These are phyloP conservation scores for Suillus subalutaceus DNA, from an alignment of 768 basidiomycete genomes.

Conservation along the genomic window DNA sequence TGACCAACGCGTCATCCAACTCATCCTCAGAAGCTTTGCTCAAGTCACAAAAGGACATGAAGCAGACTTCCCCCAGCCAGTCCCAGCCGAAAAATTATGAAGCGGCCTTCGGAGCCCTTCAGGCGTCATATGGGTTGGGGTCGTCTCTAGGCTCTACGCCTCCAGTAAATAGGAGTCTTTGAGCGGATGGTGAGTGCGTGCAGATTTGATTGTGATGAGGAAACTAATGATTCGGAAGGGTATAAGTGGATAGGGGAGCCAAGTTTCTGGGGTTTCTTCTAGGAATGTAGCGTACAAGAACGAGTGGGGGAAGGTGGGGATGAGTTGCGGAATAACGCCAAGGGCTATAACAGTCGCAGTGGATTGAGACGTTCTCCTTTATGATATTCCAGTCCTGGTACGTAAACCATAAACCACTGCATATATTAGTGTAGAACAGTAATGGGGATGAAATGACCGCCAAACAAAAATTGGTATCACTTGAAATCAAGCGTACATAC, in stretches of 20 bases:
- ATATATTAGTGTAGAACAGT: conserved; percentile 9
- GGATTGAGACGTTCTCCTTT: not conserved
- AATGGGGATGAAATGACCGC: not conserved
- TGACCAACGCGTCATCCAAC: not conserved
- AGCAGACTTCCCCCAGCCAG: conserved; percentile 1
- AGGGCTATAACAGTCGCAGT: not conserved
- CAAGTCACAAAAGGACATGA: not conserved
- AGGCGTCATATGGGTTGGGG: conserved; percentile 9
- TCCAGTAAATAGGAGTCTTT: conserved; percentile 6
- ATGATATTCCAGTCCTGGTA: not conserved
- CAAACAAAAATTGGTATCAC: conserved; percentile 10
- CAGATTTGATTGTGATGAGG: not conserved
- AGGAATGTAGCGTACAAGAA: too few species aligned
- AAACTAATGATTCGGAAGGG: not conserved
- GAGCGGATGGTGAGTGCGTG: not conserved
- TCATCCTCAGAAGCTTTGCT: conserved; percentile 3
- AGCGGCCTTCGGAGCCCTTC: conserved; percentile 8
- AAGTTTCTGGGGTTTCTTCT: not conserved
- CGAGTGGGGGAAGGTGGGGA: not conserved
- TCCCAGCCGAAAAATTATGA: conserved; percentile 10
- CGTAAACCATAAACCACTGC: conserved; percentile 7
- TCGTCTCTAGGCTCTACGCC: not conserved
- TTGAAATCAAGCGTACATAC: conserved; percentile 11
- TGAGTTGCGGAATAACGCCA: not conserved
- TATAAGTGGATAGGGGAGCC: not conserved